Evolutionary conservation across 2,329 filamentous ascomycete genomes (phyloP), one percentile per base, ranked within the genome.

Genomic region (Verticillium nonalfalfae): DNA sequence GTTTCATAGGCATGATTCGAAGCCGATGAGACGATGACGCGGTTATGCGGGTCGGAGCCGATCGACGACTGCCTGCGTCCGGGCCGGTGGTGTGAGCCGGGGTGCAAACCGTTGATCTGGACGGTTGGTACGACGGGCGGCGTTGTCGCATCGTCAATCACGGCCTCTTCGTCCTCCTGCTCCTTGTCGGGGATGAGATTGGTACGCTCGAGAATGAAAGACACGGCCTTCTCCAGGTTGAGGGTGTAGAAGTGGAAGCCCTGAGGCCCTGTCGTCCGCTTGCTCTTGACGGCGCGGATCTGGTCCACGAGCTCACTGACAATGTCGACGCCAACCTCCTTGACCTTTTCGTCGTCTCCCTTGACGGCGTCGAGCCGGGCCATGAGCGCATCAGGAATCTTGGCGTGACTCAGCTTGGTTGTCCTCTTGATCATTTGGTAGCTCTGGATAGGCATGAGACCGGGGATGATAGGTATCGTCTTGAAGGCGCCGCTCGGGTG

Each of bases 241-340:
- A 99, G 80, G 0, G 95, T 98, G 75, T 97, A 99, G 76, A 99
- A 98, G 73, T 99, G 95, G 75, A 97, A 97, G 6, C 95, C 95
- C 68, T 87, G 83, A 21, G 86, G 89, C 3, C 84, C 83, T 11
- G 80, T 78, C 0, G 79, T 82, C 13, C 54, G 31, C 67, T 79
- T 78, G 71, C 73, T 78, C 69, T 85, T 86, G 66, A 88, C 79
- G 61, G 81, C 79, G 74, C 89, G 90, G 71, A 98, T 85, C 69
- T 87, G 85, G 65, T 91, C 86, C 15, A 98, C 85, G 57, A 98
- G 86, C 70, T 97, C 93, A 69, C 86, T 87, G 62, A 99, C 72
- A 60, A 98, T 90, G 71, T 93, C 88, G 15, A 95, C 89, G 55
- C 91, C 91, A 1, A 91, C 85, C 65, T 81, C 81, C 80, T 95